Evolutionary conservation across 1,284 basidiomycete species (phyloP).

Genomic region (Agaricales sp.): DNA sequence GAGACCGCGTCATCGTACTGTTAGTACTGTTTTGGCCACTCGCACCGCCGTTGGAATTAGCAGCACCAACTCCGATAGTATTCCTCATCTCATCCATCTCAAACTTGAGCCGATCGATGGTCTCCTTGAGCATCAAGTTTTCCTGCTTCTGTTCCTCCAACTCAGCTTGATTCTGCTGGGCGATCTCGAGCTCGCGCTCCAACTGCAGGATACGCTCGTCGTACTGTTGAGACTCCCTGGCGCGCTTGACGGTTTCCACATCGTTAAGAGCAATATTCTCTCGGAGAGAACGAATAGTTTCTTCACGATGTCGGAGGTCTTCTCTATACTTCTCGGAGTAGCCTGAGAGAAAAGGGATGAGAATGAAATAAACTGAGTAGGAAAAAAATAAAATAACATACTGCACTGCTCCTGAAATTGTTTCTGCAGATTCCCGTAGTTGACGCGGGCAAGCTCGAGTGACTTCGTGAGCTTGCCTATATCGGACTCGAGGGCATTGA

Average conservation of each 20-base stretch:
- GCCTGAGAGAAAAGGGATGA: slow-evolving; percentile 27
- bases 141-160: slow-evolving; percentile 88
- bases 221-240: slow-evolving; percentile 54
- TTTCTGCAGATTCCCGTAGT: slow-evolving; percentile 68
- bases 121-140: slow-evolving; percentile 84
- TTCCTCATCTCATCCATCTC: slow-evolving; percentile 84
- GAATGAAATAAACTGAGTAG: slow-evolving; percentile 5
- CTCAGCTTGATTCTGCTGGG: slow-evolving; percentile 58
- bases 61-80: slow-evolving; percentile 27
- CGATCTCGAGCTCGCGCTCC: slow-evolving; percentile 55
- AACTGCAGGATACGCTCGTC: slow-evolving; percentile 58
- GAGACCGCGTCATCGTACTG: slow-evolving; percentile 56
- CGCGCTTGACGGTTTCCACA: slow-evolving; percentile 51
- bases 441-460: slow-evolving; percentile 57
- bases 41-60: slow-evolving; percentile 23
- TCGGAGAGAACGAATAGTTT: slow-evolving; percentile 53
- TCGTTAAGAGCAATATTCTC: slow-evolving; percentile 49
- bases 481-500: slow-evolving; percentile 64
- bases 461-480: slow-evolving; percentile 63
- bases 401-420: slow-evolving; percentile 81
- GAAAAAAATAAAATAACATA: slow-evolving; percentile 26
- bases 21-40: slow-evolving; percentile 38
- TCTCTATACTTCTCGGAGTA: slow-evolving; percentile 51
- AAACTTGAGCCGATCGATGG: slow-evolving; percentile 83
- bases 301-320: slow-evolving; percentile 61